These are phyloP conservation scores for Clonostachys rhizophaga DNA, from an alignment of 2,329 filamentous ascomycete genomes.

Conservation along the genomic window DNA sequence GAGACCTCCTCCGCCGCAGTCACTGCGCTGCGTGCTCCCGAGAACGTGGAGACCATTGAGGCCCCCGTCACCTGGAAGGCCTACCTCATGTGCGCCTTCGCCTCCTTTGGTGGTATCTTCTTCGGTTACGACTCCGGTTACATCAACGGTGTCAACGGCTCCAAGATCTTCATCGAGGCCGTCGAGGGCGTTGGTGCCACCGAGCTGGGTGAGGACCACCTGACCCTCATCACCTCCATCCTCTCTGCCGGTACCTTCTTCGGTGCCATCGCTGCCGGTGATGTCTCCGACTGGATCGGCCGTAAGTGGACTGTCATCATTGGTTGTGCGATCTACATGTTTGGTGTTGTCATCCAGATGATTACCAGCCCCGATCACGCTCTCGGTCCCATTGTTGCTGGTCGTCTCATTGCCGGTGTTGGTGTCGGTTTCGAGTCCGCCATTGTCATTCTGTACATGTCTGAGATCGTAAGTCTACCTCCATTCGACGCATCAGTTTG, in stretches of 20 bases:
- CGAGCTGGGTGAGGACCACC: conserved; percentile 32
- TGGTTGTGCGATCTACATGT: conserved; percentile 66
- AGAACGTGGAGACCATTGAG: conserved; percentile 57
- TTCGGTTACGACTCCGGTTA: conserved; percentile 78
- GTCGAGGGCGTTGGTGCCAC: conserved; percentile 36
- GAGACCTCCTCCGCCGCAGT: too few relatives aligned
- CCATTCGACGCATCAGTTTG: background rate
- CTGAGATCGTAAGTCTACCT: conserved; percentile 60
- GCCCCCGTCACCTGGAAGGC: conserved; percentile 66
- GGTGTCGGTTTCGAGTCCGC: conserved; percentile 80
- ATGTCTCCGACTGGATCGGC: conserved; percentile 71
- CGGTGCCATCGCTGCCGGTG: conserved; percentile 71
- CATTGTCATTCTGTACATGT: conserved; percentile 84
- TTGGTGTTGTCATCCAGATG: conserved; percentile 67
- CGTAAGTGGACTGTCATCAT: conserved; percentile 68
- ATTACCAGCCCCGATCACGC: conserved; percentile 36
- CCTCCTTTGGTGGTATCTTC: conserved; percentile 69
- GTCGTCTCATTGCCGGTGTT: conserved; percentile 70
- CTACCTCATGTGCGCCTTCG: conserved; percentile 66
- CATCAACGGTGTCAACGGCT: conserved; percentile 61
- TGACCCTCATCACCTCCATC: conserved; percentile 66
- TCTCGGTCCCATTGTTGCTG: conserved; percentile 62
- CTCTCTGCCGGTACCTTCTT: conserved; percentile 77
- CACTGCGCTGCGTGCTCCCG: conserved; percentile 29
- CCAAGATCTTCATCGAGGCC: conserved; percentile 42